phyloP scores from a whole-genome alignment of 345 rosid genomes.

The Citrus trifoliata region DNA sequence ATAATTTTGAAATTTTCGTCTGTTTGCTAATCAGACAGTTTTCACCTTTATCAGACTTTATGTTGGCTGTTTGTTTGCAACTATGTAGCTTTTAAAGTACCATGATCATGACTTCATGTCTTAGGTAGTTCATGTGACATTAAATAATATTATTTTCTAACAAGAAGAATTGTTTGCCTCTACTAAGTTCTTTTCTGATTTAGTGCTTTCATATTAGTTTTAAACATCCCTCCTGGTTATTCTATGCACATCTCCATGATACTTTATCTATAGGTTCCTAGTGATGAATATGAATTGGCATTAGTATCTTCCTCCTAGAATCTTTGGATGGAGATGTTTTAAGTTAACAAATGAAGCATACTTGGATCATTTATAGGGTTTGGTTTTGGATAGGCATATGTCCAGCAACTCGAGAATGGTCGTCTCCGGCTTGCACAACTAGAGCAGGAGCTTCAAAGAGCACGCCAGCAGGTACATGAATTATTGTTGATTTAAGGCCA shows the following conservation, averaged over 20 bases:
- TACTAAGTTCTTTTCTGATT: not conserved
- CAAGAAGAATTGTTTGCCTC: not conserved
- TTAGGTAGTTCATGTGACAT: not conserved
- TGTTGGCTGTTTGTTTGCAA: not conserved
- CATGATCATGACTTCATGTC: not conserved
- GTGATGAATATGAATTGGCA: not conserved
- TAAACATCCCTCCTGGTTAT: not conserved
- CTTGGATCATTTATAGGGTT: conserved; percentile 44
- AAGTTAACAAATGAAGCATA: conserved; percentile 23
- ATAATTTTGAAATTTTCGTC: not conserved
- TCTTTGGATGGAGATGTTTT: not conserved
- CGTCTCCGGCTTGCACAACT: conserved; percentile 62
- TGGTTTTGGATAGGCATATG: conserved; percentile 78
- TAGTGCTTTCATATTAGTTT: not conserved
- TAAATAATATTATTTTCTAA: not conserved
- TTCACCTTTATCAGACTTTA: not conserved
- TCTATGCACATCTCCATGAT: not conserved
- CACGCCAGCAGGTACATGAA: conserved; percentile 65
- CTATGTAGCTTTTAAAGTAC: too few species aligned
- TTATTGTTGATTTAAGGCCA: not conserved
- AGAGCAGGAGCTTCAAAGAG: conserved; percentile 83
- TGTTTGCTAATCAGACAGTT: not conserved
- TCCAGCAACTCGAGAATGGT: conserved; percentile 86
- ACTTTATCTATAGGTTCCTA: not conserved
- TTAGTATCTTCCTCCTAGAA: not conserved